Base-by-base conservation (phyloP, 768 basidiomycete species). In the Panus rudis region DNA sequence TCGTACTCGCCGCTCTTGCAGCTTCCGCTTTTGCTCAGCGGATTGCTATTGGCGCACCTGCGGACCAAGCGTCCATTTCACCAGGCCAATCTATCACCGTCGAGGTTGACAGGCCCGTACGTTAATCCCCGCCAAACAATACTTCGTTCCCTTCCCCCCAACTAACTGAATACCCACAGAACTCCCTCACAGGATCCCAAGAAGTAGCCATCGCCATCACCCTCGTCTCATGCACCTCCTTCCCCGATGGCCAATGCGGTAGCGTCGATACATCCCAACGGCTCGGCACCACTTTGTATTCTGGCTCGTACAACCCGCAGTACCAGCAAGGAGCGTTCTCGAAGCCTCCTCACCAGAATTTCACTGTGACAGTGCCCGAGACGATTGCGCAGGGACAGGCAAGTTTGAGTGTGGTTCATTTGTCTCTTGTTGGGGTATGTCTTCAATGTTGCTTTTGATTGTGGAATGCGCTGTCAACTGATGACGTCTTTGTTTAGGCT, bases 101-200 rank as follows among this genome's bases (percentile, higher is more conserved):
- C 31, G 53, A 63, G 27, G 54, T 68, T 25, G 51, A 56, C 39
- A 45, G 55, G 6, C 65, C 66, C 1, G 64, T 67, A 49, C 37
- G 60, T 44, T 34, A n/a, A n/a, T n/a, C n/a, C n/a, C n/a, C n/a
- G n/a, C n/a, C n/a, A n/a, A n/a, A n/a, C n/a, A n/a, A n/a, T 26
- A 12, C 21, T 37, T 31, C 37, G 12, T 30, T 26, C 10, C 10
- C 27, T 35, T 14, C 35, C 37, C 6, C 21, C 22, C 11, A 13
- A 40, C 22, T 14, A 13, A 40, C 22, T 24, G 14, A 10, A 27
- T 7, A 13, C 22, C 20, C 21, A 5, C 43, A 45, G 43, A 37
- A 45, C 38, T 12, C 37, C 10, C 16, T 45, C 5, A 39, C 37
- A 17, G 21, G 33, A 20, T 39, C 37, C 12, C 13, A n/a, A 23